Conservation (phyloP, 1,284 basidiomycete genomes). For the Naganishia liquefaciens region DNA sequence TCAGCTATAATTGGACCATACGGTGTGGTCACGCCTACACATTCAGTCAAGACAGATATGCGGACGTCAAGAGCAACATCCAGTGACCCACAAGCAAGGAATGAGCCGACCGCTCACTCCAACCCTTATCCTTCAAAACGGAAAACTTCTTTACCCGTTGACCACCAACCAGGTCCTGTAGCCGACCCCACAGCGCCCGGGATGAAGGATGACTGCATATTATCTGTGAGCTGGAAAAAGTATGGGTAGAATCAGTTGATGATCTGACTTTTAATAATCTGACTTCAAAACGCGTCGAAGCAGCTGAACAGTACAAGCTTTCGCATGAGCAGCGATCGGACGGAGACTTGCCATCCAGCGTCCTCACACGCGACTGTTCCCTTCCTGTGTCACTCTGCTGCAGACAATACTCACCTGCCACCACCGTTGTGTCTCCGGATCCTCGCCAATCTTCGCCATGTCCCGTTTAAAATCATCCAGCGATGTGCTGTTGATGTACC, state of each 20-base stretch:
- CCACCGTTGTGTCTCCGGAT: slow-evolving; percentile 70
- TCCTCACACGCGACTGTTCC: too few relatives aligned
- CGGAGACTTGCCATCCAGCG: too few relatives aligned
- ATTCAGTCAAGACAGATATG: too few relatives aligned
- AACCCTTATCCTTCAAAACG: slow-evolving; percentile 61
- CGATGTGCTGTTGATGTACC: slow-evolving; percentile 48
- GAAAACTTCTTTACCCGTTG: slow-evolving; percentile 69
- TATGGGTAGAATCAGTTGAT: not conserved
- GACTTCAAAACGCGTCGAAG: not conserved
- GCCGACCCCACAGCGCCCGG: slow-evolving; percentile 69
- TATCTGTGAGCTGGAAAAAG: slow-evolving; percentile 58
- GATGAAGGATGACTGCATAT: slow-evolving; percentile 73
- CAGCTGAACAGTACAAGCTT: too few relatives aligned
- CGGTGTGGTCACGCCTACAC: too few relatives aligned
- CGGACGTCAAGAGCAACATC: too few relatives aligned
- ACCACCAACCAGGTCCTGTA: slow-evolving; percentile 70
- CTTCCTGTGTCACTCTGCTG: too few relatives aligned
- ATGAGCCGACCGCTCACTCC: too few relatives aligned
- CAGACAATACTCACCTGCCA: slow-evolving; percentile 62
- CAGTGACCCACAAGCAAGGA: too few relatives aligned
- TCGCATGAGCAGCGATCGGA: too few relatives aligned
- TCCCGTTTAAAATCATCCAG: slow-evolving; percentile 63
- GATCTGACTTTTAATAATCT: not conserved
- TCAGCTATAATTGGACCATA: too few relatives aligned
- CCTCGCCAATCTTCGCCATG: slow-evolving; percentile 66